These are phyloP conservation scores for Pseudocercospora macadamiae DNA, from an alignment of 2,329 filamentous ascomycete species.

Conservation along the genomic window DNA sequence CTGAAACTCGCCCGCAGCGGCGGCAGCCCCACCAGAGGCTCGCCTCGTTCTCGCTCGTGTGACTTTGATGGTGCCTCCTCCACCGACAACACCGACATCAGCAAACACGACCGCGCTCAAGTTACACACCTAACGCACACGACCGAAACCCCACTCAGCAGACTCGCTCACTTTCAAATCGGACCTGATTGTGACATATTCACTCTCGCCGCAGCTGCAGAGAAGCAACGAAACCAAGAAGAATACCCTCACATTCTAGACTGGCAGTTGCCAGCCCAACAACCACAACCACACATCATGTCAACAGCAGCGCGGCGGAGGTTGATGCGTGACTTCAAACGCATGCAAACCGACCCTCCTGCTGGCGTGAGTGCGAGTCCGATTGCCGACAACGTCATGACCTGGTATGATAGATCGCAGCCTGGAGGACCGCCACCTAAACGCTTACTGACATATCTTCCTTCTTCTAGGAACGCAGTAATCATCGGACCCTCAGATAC, in stretches of 20 bases:
- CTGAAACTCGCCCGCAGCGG: background rate
- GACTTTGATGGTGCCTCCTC: background rate
- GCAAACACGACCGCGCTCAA: background rate
- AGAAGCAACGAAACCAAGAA: background rate
- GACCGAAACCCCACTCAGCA: no score
- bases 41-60: background rate
- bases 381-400: conserved; percentile 96
- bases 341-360: conserved; percentile 98
- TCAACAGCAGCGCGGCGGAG: conserved; percentile 94
- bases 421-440: background rate
- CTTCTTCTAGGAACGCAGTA: conserved; percentile 79
- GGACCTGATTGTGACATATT: no score
- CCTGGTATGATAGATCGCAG: conserved; percentile 64
- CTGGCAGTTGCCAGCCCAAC: background rate
- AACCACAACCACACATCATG: conserved; percentile 54
- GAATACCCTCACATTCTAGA: background rate
- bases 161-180: no score
- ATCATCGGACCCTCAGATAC: conserved; percentile 97
- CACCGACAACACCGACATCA: background rate
- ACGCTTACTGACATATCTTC: conserved; percentile 14
- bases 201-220: no score
- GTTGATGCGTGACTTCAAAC: conserved; percentile 99
- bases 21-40: background rate
- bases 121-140: no score
- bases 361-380: conserved; percentile 96